Evolutionary conservation across 129 eudicot species (phyloP).

Genomic region (Oenanthe sinensis): DNA sequence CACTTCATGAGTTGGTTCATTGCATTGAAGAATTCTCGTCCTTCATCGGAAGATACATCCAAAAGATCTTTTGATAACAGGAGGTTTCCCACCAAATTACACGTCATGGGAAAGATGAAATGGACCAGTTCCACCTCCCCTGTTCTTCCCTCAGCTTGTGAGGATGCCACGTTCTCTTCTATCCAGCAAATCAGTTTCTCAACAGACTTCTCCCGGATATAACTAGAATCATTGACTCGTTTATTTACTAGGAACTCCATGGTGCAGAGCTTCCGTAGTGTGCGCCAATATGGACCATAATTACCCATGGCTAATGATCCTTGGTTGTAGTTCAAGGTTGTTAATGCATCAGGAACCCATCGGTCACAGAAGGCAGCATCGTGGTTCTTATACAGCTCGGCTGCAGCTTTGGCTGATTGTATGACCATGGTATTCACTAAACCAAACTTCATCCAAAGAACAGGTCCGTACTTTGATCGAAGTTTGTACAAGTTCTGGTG

Average conservation of each 20-base stretch:
- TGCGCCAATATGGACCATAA: conserved; percentile 16
- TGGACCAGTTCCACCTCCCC: conserved; percentile 24
- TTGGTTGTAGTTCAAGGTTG: conserved; percentile 5
- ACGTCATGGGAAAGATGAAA: conserved; percentile 31
- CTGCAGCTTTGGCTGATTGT: conserved; percentile 22
- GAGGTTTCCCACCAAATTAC: conserved; percentile 49
- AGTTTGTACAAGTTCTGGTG: conserved; percentile 6
- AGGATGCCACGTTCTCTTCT: conserved; percentile 1
- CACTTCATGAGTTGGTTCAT: conserved; percentile 37
- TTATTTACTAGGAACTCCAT: conserved; percentile 12
- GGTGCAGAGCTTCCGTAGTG: conserved; percentile 13
- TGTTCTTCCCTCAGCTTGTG: too few relatives aligned
- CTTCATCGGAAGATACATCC: conserved; percentile 32
- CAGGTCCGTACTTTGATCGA: conserved; percentile 8
- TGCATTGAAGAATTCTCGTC: conserved; percentile 27
- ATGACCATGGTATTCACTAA: conserved; percentile 25
- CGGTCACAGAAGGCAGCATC: conserved; percentile 25
- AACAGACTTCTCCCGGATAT: conserved; percentile 9
- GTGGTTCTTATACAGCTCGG: conserved; percentile 23
- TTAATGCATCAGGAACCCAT: conserved; percentile 6
- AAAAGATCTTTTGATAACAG: conserved; percentile 50
- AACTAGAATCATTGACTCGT: conserved; percentile 8
- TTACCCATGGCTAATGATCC: conserved; percentile 4
- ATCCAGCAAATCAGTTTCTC: conserved; percentile 24
- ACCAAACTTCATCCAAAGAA: conserved; percentile 29